A percentile compares a stretch with the other conserved stretches of the same genome.
phyloP scores from a whole-genome alignment of 306 rosid genomes.

The Psophocarpus tetragonolobus region DNA sequence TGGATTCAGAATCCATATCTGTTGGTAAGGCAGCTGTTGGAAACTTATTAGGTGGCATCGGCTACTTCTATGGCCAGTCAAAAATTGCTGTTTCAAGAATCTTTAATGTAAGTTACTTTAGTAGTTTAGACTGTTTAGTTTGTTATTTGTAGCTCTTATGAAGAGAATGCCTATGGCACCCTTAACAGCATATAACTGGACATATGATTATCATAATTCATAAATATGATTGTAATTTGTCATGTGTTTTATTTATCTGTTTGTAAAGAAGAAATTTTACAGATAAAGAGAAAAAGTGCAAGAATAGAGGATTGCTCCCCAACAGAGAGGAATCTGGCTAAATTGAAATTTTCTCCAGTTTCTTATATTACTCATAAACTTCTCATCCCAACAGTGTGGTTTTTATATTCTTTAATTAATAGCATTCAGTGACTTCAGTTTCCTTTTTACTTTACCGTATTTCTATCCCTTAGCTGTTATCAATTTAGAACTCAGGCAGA shows the following conservation, averaged over 20 bases:
- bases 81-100: slow-evolving; percentile 60
- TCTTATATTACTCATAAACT: not conserved
- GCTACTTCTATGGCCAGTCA: slow-evolving; percentile 95
- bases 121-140: slow-evolving; percentile 15
- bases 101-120: slow-evolving; percentile 56
- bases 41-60: slow-evolving; percentile 88
- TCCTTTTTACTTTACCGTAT: not conserved
- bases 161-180: slow-evolving; percentile 1
- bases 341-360: slow-evolving; percentile 6
- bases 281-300: not conserved
- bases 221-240: not conserved
- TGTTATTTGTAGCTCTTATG: slow-evolving; percentile 21
- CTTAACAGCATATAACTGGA: not conserved
- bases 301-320: slow-evolving; percentile 12
- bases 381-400: not conserved
- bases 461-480: slow-evolving; percentile 9
- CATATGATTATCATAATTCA: not conserved
- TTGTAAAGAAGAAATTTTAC: not conserved
- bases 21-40: slow-evolving; percentile 92
- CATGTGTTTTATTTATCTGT: not conserved
- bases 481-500: slow-evolving; percentile 38
- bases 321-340: not conserved
- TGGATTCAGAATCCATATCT: slow-evolving; percentile 69
- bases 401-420: slow-evolving; percentile 24
- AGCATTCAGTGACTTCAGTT: not conserved